A percentile compares a stretch with the other conserved stretches of the same genome.
These are phyloP conservation scores for Xylariaceae sp. DNA, from an alignment of 2,329 filamentous ascomycete genomes.

Conservation along the genomic window DNA sequence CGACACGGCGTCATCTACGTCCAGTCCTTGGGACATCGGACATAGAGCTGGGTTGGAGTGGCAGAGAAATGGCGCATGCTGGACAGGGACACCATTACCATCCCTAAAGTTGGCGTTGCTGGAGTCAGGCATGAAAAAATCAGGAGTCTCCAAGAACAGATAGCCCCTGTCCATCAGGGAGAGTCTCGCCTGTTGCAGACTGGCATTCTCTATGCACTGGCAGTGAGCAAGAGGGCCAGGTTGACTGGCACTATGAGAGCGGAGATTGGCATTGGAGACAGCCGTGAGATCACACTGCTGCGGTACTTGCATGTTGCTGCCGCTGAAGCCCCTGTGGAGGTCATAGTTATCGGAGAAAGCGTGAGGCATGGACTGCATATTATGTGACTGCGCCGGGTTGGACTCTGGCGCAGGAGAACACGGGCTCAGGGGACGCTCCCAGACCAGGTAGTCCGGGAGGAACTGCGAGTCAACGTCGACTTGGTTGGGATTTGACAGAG, in stretches of 20 bases:
- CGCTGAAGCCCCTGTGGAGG: conserved; percentile 20
- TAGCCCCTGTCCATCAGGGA: not conserved
- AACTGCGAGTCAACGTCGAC: conserved; percentile 19
- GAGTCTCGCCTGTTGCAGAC: not conserved
- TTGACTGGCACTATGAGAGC: not conserved
- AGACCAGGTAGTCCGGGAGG: not conserved
- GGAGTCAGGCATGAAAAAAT: conserved; percentile 2
- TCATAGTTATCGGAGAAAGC: conserved; percentile 21
- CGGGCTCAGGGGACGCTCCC: not conserved
- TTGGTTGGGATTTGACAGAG: conserved; percentile 5
- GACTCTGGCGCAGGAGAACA: conserved; percentile 10
- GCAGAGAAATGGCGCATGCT: conserved; percentile 4
- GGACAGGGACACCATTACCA: conserved; percentile 4
- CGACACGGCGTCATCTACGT: conserved; percentile 23
- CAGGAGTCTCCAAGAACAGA: not conserved
- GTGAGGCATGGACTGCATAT: conserved; percentile 16
- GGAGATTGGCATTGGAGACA: conserved; percentile 1
- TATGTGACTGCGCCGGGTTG: conserved; percentile 10
- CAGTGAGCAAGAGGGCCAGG: conserved; percentile 7
- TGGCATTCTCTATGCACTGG: conserved; percentile 11
- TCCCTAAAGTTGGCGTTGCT: not conserved
- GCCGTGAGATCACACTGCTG: conserved; percentile 13
- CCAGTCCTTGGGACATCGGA: conserved; percentile 5
- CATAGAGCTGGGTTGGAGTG: conserved; percentile 20
- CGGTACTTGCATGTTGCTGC: conserved; percentile 9